Evolutionary conservation across 768 basidiomycete species (phyloP), one percentile per base, ranked within the genome.

Genomic region (Fibroporia radiculosa): DNA sequence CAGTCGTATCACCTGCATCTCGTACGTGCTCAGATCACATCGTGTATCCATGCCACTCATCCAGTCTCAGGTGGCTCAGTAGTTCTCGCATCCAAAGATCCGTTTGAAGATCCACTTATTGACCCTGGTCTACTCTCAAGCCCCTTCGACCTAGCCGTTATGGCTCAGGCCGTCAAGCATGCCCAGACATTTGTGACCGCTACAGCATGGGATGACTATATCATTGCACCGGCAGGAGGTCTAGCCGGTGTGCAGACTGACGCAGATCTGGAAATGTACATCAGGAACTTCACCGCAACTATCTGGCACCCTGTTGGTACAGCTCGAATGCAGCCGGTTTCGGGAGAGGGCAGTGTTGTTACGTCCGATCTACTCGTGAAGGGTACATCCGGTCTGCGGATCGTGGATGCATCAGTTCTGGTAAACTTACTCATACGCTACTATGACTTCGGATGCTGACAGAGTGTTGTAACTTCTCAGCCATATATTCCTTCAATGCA

Each of bases 301-400:
- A 42, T 52, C 27, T 54, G 40, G 45, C 62, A 62, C 38, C 54
- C 60, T 8, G 42, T 48, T n/a, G 51, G 70, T 13, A 68, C 71
- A 0, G 66, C 66, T 36, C 54, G 65, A 1, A 72, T 77, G 69
- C 57, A 69, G 29, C 63, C 66, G 6, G 52, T 54, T 20, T 54
- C 49, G 11, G 44, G 42, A 3, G 12, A 6, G 19, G 37, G 34
- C 23, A 37, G 25, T 22, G 72, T 72, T 3, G 70, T 75, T 38
- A 67, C 70, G 50, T 63, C 65, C 26, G 57, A 64, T 32, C 47
- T 71, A 28, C 49, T 55, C 6, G 72, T 76, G 1, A 67, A 72
- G 55, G 72, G 71, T n/a, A 59, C 66, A 12, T 31, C 45, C 25
- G 70, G 70, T 48, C 54, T 75, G 31, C 56, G 72, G 32, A 62